Evolutionary conservation across 202 grass and related monocot species (phyloP), one percentile per base, ranked within the genome.

Genomic region (Hordeum pubiflorum): DNA sequence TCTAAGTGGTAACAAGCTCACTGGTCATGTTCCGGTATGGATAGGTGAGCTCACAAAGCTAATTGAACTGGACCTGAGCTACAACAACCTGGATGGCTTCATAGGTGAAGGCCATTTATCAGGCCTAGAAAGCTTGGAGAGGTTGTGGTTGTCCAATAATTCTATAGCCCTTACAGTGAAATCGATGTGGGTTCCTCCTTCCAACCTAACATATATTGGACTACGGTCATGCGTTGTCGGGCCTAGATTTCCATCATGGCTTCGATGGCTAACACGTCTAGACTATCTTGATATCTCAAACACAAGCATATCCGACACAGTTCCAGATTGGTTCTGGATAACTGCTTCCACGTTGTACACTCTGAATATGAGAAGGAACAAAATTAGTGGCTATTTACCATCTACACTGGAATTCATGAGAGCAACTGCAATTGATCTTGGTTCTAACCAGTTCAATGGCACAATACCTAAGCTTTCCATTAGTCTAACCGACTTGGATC

Each of bases 281-380:
- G 10, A 26, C 3, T 0, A 17, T 10, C 21, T 90, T 2, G 29
- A 58, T 37, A 76, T 83, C 23, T 72, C 61, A 10, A 43, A 86
- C 27, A 59, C 65, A 6, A 58, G 72, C 31, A 87, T 91, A 65
- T 33, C 9, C 0, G 81, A 84, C 20, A 40, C 0, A 1, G 1
- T 87, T 0, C 77, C 84, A 0, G 63, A 84, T 60, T 77, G 44
- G 84, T 87, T 90, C 44, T 90, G 63, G 88, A 55, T 10, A 34
- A 9, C 0, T 0, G 14, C 38, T 58, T 86, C 83, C 0, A 11
- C 17, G 0, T 40, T 62, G 0, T 0, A 0, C 0, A 7, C 0
- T 18, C 9, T 86, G 0, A 58, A 66, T 31, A 38, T 86, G 4
- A 2, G 32, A 36, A 2, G 10, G 0, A 89, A 89, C n/a, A 0